Percentiles rank a stretch among this genome's conserved stretches.
These are phyloP conservation scores for Neonectria ditissima DNA, from an alignment of 2,329 filamentous ascomycete species.

Conservation along the genomic window DNA sequence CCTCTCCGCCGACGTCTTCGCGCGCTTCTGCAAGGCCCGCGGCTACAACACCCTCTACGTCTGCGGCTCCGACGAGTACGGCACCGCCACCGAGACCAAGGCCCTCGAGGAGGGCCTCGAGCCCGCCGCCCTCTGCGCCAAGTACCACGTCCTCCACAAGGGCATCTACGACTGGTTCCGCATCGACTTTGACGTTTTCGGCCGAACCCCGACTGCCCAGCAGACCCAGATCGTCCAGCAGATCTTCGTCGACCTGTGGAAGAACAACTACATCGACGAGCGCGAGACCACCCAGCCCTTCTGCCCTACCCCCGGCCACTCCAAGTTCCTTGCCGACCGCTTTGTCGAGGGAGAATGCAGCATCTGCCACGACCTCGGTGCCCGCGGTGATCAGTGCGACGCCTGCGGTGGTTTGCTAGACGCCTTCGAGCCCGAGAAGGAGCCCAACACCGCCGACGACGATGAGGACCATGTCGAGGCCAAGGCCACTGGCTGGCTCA, in stretches of 20 bases:
- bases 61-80: conserved; percentile 93
- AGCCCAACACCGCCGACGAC: conserved; percentile 48
- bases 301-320: conserved; percentile 76
- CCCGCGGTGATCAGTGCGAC: conserved; percentile 80
- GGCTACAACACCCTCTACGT: conserved; percentile 85
- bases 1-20: conserved; percentile 88
- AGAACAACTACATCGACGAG: conserved; percentile 91
- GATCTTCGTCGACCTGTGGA: conserved; percentile 87
- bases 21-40: conserved; percentile 83
- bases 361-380: conserved; percentile 77
- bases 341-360: conserved; percentile 86
- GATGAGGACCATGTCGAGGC: conserved; percentile 51
- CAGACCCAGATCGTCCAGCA: conserved; percentile 95
- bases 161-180: conserved; percentile 97
- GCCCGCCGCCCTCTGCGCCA: conserved; percentile 86
- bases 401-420: conserved; percentile 79
- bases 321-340: conserved; percentile 84
- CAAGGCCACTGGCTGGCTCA: conserved; percentile 65
- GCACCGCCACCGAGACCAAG: conserved; percentile 95
- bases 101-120: conserved; percentile 88
- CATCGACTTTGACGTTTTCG: conserved; percentile 94
- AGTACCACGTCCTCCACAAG: conserved; percentile 91
- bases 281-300: conserved; percentile 89
- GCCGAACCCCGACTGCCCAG: conserved; percentile 86
- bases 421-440: conserved; percentile 69